Percentiles rank a stretch among this genome's conserved stretches.
Conservation (phyloP, 202 grass and related monocot genomes). For the Dendrocalamus latiflorus region DNA sequence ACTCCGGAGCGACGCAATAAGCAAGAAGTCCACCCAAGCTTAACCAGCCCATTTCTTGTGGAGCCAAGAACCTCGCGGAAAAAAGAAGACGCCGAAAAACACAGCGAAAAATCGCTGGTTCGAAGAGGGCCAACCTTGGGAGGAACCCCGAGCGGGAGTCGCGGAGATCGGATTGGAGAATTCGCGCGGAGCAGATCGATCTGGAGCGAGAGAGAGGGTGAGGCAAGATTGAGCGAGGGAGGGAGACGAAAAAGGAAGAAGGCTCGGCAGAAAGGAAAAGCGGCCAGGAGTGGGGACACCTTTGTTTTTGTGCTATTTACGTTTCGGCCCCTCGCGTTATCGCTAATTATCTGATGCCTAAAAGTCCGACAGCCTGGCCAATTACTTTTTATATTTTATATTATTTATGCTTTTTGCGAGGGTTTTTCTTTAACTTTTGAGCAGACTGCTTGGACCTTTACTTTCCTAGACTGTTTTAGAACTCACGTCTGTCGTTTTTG, state of each 20-base stretch:
- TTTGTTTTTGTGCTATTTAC: background rate
- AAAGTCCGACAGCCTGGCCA: background rate
- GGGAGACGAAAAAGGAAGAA: background rate
- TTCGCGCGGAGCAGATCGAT: slow-evolving; percentile 1
- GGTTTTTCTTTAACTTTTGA: background rate
- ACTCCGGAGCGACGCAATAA: background rate
- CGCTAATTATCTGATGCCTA: background rate
- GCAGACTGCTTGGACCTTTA: background rate
- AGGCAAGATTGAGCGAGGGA: background rate
- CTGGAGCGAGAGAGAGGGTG: slow-evolving; percentile 3
- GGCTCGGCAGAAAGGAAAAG: slow-evolving; percentile 27
- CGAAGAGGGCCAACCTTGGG: slow-evolving; percentile 7
- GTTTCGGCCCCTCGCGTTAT: background rate
- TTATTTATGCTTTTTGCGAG: background rate
- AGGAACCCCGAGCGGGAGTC: background rate
- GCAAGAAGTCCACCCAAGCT: background rate
- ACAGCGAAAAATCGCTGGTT: background rate
- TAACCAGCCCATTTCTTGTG: background rate
- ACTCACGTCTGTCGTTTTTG: too few relatives aligned
- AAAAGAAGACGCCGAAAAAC: background rate
- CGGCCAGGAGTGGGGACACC: background rate
- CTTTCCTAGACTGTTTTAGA: background rate
- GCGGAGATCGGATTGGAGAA: background rate
- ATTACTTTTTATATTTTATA: background rate
- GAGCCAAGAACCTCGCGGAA: background rate